Evolutionary conservation across 257 asterid species (phyloP), one percentile per base, ranked within the genome.

Genomic region (Jasminum sambac): DNA sequence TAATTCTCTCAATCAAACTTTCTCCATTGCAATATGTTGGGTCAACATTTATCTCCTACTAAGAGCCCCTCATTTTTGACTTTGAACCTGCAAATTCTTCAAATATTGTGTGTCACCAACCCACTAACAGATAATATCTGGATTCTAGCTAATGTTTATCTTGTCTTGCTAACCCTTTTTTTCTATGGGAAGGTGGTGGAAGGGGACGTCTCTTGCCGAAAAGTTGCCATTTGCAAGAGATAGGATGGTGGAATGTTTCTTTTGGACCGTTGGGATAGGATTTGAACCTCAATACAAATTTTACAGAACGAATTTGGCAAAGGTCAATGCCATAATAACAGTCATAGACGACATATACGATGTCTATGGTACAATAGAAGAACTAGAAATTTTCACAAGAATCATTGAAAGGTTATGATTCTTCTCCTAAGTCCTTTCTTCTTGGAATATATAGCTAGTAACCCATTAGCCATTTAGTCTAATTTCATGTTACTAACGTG

Each of bases 181-280:
- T 46, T 42, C 23, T 3, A 9, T 24, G 40, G 14, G 14, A n/a
- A 73, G 77, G 68, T 73, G 73, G 77, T 73, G 72, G 72, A 66
- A 43, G 44, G 42, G n/a, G 8, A 26, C 77, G 0, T 16, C 10
- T 7, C 57, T 66, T 13, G 64, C 61, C 6, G 77, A 42, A 38
- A 58, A 73, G 37, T 13, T 67, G 21, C 10, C 72, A 58, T 73
- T 64, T 55, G 4, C 73, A 6, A 73, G 68, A 68, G 73, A 73
- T 43, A 21, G 68, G 21, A 11, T 73, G 5, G 73, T 73, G 5
- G 59, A 68, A 40, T 19, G 68, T 57, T 73, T 40, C 42, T 16
- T 57, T 38, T 73, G 77, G 77, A 39, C 66, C 26, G 16, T 14
- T 0, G 72, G 77, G 21, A 23, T 58, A 50, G 13, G 58, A 12